phyloP scores from a whole-genome alignment of 1,139 yeast genomes.

The Suhomyces yuchorum region DNA sequence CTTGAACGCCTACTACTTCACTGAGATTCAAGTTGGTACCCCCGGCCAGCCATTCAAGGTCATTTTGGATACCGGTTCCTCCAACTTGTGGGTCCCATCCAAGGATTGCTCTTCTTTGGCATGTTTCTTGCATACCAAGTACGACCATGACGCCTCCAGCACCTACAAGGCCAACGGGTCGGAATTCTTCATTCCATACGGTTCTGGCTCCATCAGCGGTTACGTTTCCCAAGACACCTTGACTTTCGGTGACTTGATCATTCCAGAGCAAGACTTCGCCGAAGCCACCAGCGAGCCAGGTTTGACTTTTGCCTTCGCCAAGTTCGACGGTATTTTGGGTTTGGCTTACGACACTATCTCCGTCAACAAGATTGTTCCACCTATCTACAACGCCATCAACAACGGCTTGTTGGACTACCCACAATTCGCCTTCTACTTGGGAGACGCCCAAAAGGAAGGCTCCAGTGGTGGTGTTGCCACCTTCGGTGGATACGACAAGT shows the following conservation, averaged over 20 bases:
- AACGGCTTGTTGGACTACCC: constrained; percentile 80
- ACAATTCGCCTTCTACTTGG: constrained; percentile 87
- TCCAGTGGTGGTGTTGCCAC: constrained; percentile 85
- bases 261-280: constrained; percentile 89
- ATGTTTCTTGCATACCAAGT: constrained; percentile 88
- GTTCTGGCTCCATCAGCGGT: constrained; percentile 91
- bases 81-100: constrained; percentile 96
- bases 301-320: constrained; percentile 95
- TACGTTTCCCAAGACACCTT: constrained; percentile 84
- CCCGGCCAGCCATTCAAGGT: constrained; percentile 93
- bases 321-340: constrained; percentile 95
- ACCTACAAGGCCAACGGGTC: constrained; percentile 85
- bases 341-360: constrained; percentile 90
- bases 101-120: constrained; percentile 89
- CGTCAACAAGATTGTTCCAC: constrained; percentile 87
- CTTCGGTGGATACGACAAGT: constrained; percentile 87
- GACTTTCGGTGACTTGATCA: constrained; percentile 77
- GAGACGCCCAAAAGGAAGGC: constrained; percentile 66
- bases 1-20: constrained; percentile 90
- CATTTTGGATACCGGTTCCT: constrained; percentile 91
- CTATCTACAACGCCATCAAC: constrained; percentile 83
- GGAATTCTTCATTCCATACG: constrained; percentile 82
- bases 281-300: constrained; percentile 98
- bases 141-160: constrained; percentile 77
- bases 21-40: constrained; percentile 87